Evolutionary conservation across 2,329 filamentous ascomycete genomes (phyloP), one percentile per base, ranked within the genome.

Genomic region (Metarhizium guizhouense): DNA sequence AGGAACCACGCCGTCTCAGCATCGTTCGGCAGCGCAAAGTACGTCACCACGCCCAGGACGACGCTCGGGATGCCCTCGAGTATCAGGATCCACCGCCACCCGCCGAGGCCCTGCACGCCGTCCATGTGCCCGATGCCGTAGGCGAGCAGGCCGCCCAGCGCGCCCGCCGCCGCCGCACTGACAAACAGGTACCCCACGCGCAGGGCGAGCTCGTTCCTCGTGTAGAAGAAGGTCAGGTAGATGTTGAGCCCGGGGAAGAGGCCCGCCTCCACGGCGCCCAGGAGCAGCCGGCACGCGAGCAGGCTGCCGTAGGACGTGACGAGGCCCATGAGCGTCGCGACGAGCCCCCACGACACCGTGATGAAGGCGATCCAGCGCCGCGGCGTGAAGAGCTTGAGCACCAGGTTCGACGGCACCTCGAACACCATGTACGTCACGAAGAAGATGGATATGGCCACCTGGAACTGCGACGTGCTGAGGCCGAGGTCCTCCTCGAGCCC

Each of bases 161-260:
- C 87, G 2, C 88, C 88, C 0, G 87, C 86, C 3, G 89, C 74
- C 1, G 88, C 87, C 1, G 87, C 81, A 47, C 78, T 82, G 52
- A 87, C 83, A 64, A 90, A 90, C 0, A 91, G 76, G 61, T 88
- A 90, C 2, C 85, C 86, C 3, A 90, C 84, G 2, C 88, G 82
- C 47, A 90, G 70, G 4, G 86, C 87, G 2, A 90, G 78, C 68
- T 91, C 87, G 32, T 79, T 77, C 64, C 86, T 87, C 50, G 83
- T 87, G 71, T 91, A 91, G 74, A 89, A 90, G 60, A 90, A 80
- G 0, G 87, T 90, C 18, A 91, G 75, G 61, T 89, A 89, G 18
- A 86, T 71, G 5, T 81, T 84, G 60, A 87, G 70, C 0, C 86
- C 86, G 0, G 87, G 86, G 60, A 89, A 88, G 0, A 89, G 72